Conservation (phyloP, 139 green algal species). For the Eudorina sp. region DNA sequence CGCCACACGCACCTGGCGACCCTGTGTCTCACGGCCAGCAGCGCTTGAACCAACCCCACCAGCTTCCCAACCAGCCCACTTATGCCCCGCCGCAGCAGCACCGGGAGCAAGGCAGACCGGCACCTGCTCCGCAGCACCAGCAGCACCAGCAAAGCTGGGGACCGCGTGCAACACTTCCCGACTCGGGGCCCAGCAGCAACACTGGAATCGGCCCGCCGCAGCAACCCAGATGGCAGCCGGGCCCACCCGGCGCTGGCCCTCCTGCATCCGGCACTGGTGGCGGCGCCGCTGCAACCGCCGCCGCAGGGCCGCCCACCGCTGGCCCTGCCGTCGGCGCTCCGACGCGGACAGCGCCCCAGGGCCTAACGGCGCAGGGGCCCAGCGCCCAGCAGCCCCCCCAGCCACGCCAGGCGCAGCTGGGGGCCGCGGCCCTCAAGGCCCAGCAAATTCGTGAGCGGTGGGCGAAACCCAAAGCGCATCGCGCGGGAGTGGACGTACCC, state of each 20-base stretch:
- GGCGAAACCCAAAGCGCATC: conserved; percentile 12
- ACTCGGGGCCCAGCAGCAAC: neutral
- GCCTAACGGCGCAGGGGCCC: too few species aligned
- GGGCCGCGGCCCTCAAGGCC: neutral
- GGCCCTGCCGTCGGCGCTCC: too few species aligned
- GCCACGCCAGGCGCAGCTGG: neutral
- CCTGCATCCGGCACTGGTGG: too few species aligned
- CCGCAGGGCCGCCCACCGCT: too few species aligned
- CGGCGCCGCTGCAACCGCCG: neutral
- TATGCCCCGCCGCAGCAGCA: too few species aligned
- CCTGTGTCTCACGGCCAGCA: neutral
- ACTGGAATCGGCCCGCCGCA: neutral
- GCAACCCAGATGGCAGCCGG: neutral
- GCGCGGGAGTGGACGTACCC: neutral
- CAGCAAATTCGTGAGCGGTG: conserved; percentile 9
- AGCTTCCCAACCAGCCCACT: too few species aligned
- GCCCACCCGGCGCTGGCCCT: too few species aligned
- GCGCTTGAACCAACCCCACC: too few species aligned
- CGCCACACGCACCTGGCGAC: neutral
- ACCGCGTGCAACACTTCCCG: neutral
- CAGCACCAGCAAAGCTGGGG: neutral
- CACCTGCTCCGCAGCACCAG: neutral
- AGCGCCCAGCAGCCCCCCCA: neutral
- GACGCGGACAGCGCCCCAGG: too few species aligned
- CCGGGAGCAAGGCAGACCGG: neutral